Base-by-base conservation (phyloP, 805 yeast genomes). In the Monosporozyma aquatica region DNA sequence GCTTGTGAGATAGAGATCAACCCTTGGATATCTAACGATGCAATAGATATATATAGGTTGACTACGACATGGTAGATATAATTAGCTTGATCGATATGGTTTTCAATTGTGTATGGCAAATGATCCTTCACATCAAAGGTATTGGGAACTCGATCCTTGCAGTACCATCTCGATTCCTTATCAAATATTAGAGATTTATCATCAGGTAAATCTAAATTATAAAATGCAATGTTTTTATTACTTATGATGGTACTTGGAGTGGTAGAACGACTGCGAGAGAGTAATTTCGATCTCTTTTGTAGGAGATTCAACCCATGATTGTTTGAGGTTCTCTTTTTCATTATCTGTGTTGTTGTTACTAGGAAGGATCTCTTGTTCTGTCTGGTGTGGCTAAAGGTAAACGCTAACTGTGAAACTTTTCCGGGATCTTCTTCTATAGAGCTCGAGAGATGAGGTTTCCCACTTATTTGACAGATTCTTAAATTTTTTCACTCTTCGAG, bases 71-170 rank as follows among this genome's bases (percentile, higher is more conserved):
- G 92, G 36, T 84, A 72, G 28, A 90, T 66, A 51, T 86, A 87
- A 39, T 70, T 71, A n/a, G 85, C 81, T 45, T 79, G 82, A 45
- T 83, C 94, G 23, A 64, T 64, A n/a, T 76, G 77, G 1, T 76
- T 52, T 59, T 87, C 97, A 0, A 81, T 74, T 35, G 69, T 64
- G 59, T 89, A 92, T 0, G 97, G 97, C 26, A 90, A 67, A 41
- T 73, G 53, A 18, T 55, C 60, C 20, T 54, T 60, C 33, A 66
- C 42, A n/a, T 55, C 40, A 29, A 66, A 52, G 20, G 56, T 56
- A 13, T 22, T 30, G 33, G 68, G 64, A 26, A 56, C 55, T 11
- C 56, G 51, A 5, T 53, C 50, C 45, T 68, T 56, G 9, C 67
- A 51, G 43, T 55, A 69, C 66, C 68, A 68, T 42, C 56, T 59